phyloP scores from a whole-genome alignment of 257 asterid genomes.

The Knoxia roxburghii region DNA sequence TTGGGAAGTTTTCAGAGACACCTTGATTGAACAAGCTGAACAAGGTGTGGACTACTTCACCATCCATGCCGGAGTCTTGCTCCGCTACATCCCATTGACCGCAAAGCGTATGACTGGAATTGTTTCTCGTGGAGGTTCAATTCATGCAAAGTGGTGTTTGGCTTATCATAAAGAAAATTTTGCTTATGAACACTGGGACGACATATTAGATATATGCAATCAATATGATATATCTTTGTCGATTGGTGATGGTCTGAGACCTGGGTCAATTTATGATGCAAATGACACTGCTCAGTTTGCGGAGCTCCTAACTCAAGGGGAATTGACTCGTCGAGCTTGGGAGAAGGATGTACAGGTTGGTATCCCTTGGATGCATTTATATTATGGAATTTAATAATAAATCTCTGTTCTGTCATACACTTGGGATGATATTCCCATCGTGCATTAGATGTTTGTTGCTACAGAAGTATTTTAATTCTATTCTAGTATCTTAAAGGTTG shows the following conservation, averaged over 20 bases:
- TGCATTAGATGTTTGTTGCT: neutral
- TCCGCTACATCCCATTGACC: constrained; percentile 83
- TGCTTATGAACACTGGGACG: constrained; percentile 98
- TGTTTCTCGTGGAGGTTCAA: constrained; percentile 95
- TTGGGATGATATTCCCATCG: too few species aligned
- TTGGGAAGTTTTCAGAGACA: constrained; percentile 88
- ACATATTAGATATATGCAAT: constrained; percentile 83
- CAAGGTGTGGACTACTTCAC: constrained; percentile 98
- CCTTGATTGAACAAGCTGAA: constrained; percentile 93
- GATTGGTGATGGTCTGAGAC: constrained; percentile 94
- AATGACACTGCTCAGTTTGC: constrained; percentile 96
- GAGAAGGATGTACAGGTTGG: constrained; percentile 92
- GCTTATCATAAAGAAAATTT: constrained; percentile 91
- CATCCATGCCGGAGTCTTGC: constrained; percentile 90
- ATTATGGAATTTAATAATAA: neutral
- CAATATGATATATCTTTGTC: constrained; percentile 86
- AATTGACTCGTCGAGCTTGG: constrained; percentile 91
- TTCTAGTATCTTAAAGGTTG: too few species aligned
- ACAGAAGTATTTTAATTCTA: neutral
- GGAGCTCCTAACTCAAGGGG: constrained; percentile 92
- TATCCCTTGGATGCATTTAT: neutral
- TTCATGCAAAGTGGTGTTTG: constrained; percentile 97
- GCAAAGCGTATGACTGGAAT: constrained; percentile 94
- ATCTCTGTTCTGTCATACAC: neutral
- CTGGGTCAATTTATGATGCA: constrained; percentile 93